phyloP scores from a whole-genome alignment of 176 grass and related monocot genomes.

The Microstegium vimineum region DNA sequence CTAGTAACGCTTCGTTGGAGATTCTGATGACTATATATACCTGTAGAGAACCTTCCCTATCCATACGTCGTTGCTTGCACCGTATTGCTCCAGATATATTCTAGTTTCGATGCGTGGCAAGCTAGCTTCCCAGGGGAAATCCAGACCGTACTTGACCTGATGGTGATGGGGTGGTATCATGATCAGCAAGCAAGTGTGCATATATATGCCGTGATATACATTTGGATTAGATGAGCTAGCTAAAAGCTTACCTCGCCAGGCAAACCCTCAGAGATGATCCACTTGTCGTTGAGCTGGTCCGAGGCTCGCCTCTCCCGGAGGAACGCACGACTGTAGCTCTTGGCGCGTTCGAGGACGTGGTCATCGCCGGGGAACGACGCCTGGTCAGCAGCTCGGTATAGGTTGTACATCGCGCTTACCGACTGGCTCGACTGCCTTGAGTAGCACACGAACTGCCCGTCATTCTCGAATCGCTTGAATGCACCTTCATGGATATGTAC shows the following conservation, averaged over 20 bases:
- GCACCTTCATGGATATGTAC: constrained; percentile 3
- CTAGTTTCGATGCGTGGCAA: constrained; percentile 23
- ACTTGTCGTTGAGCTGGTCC: constrained; percentile 39
- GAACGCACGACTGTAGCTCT: constrained; percentile 14
- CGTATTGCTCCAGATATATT: constrained; percentile 28
- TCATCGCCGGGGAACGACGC: constrained; percentile 22
- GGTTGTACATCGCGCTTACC: constrained; percentile 25
- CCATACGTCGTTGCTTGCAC: neutral
- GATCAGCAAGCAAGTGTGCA: no score
- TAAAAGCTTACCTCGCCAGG: constrained; percentile 42
- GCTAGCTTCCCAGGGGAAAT: constrained; percentile 16
- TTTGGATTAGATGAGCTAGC: no score
- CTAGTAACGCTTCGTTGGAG: no score
- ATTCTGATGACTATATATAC: neutral
- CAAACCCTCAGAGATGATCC: constrained; percentile 54
- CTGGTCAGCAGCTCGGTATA: constrained; percentile 24
- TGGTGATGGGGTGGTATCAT: no score
- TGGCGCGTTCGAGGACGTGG: neutral
- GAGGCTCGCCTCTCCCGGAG: constrained; percentile 31
- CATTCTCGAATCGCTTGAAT: constrained; percentile 34
- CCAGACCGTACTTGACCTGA: neutral
- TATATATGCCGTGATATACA: no score
- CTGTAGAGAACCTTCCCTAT: constrained; percentile 26
- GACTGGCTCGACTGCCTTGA: neutral
- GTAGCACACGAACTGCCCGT: constrained; percentile 21